Evolutionary conservation across 495 filamentous ascomycete species (phyloP).

Genomic region (Trichoderma virens): DNA sequence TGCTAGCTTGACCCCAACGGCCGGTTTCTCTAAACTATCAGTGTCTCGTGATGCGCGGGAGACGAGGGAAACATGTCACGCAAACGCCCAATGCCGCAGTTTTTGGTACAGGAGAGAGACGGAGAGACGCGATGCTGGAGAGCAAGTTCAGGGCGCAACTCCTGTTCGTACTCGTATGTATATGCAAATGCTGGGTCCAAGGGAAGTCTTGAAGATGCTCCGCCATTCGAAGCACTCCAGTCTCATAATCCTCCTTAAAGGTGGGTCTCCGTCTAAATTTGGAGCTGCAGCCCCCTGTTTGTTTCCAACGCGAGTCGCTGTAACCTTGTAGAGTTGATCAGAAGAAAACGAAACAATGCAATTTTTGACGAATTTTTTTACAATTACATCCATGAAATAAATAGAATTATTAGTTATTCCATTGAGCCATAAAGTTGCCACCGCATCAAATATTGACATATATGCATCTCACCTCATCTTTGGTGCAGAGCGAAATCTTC

Average conservation of each 20-base stretch:
- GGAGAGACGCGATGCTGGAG: neutral
- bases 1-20: neutral
- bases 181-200: neutral
- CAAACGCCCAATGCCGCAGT: conserved; percentile 6
- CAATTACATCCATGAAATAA: too few species aligned
- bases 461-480: neutral
- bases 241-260: conserved; percentile 1
- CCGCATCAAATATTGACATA: too few species aligned
- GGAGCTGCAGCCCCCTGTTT: conserved; percentile 1
- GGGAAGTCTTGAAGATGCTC: neutral
- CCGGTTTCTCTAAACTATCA: neutral
- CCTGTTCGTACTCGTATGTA: neutral
- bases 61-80: conserved; percentile 19
- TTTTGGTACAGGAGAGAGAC: neutral
- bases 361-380: too few species aligned
- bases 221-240: too few species aligned
- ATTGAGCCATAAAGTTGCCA: too few species aligned
- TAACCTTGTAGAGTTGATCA: neutral
- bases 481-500: neutral
- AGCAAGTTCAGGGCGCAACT: neutral
- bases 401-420: too few species aligned
- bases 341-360: too few species aligned
- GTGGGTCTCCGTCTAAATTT: conserved; percentile 1
- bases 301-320: neutral
- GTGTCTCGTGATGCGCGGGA: conserved; percentile 6